Conservation (phyloP, 2,329 filamentous ascomycete genomes). For the Penicillium sp. region DNA sequence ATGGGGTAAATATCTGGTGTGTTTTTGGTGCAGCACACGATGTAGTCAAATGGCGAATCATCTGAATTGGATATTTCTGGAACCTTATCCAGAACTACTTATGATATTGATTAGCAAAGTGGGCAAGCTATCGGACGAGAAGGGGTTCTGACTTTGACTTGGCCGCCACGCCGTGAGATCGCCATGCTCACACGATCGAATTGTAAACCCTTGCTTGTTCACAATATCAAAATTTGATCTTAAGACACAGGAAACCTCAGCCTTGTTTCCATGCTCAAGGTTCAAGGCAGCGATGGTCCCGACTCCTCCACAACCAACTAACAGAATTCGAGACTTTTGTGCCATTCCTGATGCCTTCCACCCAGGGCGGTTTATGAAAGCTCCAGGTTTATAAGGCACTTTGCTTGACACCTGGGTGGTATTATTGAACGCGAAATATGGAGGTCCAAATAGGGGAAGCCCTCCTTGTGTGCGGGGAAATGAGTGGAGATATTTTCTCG, state of each 20-base stretch:
- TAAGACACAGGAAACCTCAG: constrained; percentile 56
- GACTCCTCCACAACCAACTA: constrained; percentile 58
- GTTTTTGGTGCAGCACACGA: constrained; percentile 63
- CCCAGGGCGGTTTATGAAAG: not conserved
- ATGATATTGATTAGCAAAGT: not conserved
- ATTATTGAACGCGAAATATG: not conserved
- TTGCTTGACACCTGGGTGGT: too few relatives aligned
- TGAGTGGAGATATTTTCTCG: not conserved
- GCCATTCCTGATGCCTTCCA: not conserved
- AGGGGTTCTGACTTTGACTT: constrained; percentile 30
- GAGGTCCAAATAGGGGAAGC: not conserved
- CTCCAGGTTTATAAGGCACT: not conserved
- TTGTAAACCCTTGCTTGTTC: constrained; percentile 51
- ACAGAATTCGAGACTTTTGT: not conserved
- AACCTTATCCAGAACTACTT: not conserved
- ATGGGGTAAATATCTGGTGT: constrained; percentile 50
- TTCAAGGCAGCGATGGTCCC: constrained; percentile 59
- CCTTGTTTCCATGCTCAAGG: constrained; percentile 52
- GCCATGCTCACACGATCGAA: constrained; percentile 59
- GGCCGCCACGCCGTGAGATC: constrained; percentile 52
- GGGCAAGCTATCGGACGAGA: not conserved
- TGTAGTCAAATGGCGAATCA: constrained; percentile 51
- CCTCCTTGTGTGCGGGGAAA: not conserved
- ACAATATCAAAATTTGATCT: constrained; percentile 59
- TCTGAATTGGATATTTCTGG: not conserved